Evolutionary conservation across 306 rosid genomes (phyloP).

Genomic region (Lotus japonicus): DNA sequence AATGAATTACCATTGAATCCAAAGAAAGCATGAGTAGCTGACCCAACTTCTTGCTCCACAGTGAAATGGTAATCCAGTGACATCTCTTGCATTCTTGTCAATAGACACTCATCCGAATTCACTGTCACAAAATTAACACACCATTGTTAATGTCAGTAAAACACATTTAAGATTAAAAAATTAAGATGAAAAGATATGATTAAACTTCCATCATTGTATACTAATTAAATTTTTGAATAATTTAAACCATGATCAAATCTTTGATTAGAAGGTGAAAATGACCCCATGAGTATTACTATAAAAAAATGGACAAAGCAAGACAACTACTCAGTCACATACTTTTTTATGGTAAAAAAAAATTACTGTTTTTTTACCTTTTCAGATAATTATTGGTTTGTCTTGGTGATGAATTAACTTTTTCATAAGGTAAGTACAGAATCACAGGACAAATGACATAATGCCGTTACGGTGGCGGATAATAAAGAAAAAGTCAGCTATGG

Average conservation of each 20-base stretch:
- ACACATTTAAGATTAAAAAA: too few species aligned
- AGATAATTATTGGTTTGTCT: too few species aligned
- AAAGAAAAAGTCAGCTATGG: conserved; percentile 14
- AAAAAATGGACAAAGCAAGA: not conserved
- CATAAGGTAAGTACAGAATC: not conserved
- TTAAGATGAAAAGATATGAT: not conserved
- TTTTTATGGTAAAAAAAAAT: too few species aligned
- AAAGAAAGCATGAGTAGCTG: conserved; percentile 97
- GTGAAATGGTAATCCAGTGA: conserved; percentile 95
- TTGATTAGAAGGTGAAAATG: not conserved
- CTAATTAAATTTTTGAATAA: not conserved
- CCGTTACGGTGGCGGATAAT: conserved; percentile 11
- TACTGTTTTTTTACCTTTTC: not conserved
- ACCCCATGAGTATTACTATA: not conserved
- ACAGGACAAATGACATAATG: conserved; percentile 10
- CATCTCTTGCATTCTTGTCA: conserved; percentile 99
- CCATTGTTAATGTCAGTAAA: too few species aligned
- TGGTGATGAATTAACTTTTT: not conserved
- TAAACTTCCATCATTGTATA: not conserved
- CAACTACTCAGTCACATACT: not conserved
- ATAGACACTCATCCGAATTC: conserved; percentile 76
- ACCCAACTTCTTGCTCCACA: conserved; percentile 99
- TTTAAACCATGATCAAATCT: not conserved
- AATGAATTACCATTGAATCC: conserved; percentile 75
- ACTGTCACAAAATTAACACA: conserved; percentile 45